phyloP scores from a whole-genome alignment of 1,139 yeast species.

The Debaryomyces psychrophilus region DNA sequence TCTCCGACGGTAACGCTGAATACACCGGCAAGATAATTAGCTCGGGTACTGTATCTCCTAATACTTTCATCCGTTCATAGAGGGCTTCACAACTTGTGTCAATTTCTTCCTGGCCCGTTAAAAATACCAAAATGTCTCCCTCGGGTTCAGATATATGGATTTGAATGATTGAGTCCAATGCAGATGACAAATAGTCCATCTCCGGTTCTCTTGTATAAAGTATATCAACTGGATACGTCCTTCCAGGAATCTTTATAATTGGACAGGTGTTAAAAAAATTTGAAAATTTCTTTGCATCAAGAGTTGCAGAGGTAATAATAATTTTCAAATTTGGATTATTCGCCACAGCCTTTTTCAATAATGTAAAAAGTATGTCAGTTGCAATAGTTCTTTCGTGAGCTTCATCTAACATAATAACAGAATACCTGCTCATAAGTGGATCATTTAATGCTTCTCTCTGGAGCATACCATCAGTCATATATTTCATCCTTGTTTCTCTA shows the following conservation, averaged over 20 bases:
- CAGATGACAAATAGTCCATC: conserved; percentile 80
- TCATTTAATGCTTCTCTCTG: conserved; percentile 82
- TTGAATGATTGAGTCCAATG: conserved; percentile 78
- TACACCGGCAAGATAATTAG: conserved; percentile 86
- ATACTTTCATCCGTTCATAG: conserved; percentile 62
- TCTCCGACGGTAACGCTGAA: conserved; percentile 73
- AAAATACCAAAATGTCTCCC: conserved; percentile 83
- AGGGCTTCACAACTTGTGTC: conserved; percentile 85
- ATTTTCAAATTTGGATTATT: conserved; percentile 76
- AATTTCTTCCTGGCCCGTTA: conserved; percentile 93
- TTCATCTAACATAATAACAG: conserved; percentile 89
- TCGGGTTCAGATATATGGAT: conserved; percentile 76
- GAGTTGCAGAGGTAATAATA: conserved; percentile 89
- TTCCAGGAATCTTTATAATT: conserved; percentile 79
- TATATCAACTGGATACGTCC: conserved; percentile 87
- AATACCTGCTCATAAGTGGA: conserved; percentile 69
- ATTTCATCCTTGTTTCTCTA: conserved; percentile 69
- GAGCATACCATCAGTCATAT: conserved; percentile 94
- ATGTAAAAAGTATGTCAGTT: conserved; percentile 88
- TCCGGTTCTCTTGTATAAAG: conserved; percentile 80
- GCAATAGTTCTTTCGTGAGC: conserved; percentile 96
- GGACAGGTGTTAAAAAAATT: conserved; percentile 79
- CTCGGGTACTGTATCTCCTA: conserved; percentile 68
- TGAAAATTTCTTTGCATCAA: conserved; percentile 84
- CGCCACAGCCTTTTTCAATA: conserved; percentile 70